phyloP scores from a whole-genome alignment of 2,329 filamentous ascomycete genomes.

The Pezicula radicicola region DNA sequence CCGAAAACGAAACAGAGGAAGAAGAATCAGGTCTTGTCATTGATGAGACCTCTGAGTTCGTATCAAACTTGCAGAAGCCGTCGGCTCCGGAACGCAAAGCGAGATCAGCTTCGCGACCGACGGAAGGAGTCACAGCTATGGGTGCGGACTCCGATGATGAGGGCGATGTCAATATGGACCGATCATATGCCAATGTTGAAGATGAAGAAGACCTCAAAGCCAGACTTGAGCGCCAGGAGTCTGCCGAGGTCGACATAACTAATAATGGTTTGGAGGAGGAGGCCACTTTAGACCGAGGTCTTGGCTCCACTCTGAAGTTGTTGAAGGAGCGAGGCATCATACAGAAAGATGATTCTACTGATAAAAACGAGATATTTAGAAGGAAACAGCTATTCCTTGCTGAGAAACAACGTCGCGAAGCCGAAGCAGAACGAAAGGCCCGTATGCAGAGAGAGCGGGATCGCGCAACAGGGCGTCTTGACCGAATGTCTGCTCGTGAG shows the following conservation, averaged over 20 bases:
- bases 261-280: constrained; percentile 82
- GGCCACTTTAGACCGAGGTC: constrained; percentile 70
- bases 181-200: constrained; percentile 30
- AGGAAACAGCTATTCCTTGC: constrained; percentile 76
- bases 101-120: constrained; percentile 31
- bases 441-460: constrained; percentile 85
- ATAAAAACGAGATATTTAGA: constrained; percentile 64
- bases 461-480: constrained; percentile 74
- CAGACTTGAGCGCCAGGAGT: constrained; percentile 45
- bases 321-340: constrained; percentile 84
- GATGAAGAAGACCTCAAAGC: constrained; percentile 47
- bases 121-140: constrained; percentile 42
- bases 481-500: constrained; percentile 87
- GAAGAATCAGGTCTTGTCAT: constrained; percentile 71
- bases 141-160: constrained; percentile 36
- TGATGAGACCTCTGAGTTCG: constrained; percentile 93
- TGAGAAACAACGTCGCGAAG: constrained; percentile 74
- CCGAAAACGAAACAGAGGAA: constrained; percentile 53
- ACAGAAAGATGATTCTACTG: constrained; percentile 57
- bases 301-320: constrained; percentile 79
- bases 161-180: constrained; percentile 38
- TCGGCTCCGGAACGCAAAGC: constrained; percentile 47
- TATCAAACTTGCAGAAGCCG: constrained; percentile 76
- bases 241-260: constrained; percentile 49
- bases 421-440: constrained; percentile 76